A percentile compares a stretch with the other conserved stretches of the same genome.
Evolutionary conservation across 495 filamentous ascomycete genomes (phyloP).

Genomic region (Talaromyces stipitatus): DNA sequence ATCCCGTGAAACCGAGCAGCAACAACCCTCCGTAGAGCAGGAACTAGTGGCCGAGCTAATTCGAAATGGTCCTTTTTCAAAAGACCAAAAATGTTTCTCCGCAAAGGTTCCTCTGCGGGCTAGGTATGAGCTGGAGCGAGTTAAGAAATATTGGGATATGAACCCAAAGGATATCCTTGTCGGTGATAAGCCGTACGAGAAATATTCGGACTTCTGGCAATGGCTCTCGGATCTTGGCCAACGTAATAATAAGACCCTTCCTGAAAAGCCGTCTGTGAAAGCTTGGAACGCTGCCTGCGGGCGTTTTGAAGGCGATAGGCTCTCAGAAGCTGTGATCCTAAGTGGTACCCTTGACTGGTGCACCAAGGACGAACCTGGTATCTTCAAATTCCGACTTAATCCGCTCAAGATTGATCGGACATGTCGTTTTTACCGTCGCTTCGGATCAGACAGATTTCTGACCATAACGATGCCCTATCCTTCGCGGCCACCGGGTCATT

Average conservation of each 20-base stretch:
- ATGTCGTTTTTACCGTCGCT: conserved; percentile 41
- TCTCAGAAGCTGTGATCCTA: conserved; percentile 34
- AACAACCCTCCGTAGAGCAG: conserved; percentile 11
- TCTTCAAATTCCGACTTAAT: conserved; percentile 34
- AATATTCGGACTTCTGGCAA: conserved; percentile 27
- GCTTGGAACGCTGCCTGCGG: conserved; percentile 37
- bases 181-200: conserved; percentile 21
- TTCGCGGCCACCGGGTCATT: conserved; percentile 26
- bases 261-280: conserved; percentile 25
- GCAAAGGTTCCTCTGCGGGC: conserved; percentile 29
- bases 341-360: conserved; percentile 36
- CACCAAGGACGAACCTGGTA: conserved; percentile 21
- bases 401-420: conserved; percentile 35
- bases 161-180: conserved; percentile 24
- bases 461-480: conserved; percentile 33
- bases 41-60: conserved; percentile 22
- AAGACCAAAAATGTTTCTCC: conserved; percentile 15
- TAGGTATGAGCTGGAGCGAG: conserved; percentile 37
- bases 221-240: conserved; percentile 25
- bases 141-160: conserved; percentile 28
- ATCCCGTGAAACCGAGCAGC: neutral
- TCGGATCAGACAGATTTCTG: conserved; percentile 41
- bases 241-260: conserved; percentile 21
- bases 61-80: conserved; percentile 26
- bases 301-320: conserved; percentile 22